Conservation (phyloP, 192 early-diverging fungal species). For the Chytriomyces sp. region DNA sequence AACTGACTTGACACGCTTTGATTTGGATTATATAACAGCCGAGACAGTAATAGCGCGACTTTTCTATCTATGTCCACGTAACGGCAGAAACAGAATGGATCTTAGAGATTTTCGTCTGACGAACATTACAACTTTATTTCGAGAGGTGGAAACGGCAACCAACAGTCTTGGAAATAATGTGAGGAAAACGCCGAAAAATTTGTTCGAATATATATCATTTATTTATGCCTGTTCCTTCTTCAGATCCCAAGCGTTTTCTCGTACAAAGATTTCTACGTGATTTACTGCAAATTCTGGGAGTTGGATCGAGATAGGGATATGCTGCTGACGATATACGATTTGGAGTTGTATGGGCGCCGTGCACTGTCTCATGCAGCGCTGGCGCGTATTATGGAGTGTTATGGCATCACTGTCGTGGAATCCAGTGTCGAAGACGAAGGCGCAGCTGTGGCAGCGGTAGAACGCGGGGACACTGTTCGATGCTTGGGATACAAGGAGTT, state of each 20-base stretch:
- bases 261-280: conserved; percentile 96
- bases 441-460: neutral
- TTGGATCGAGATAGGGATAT: conserved; percentile 86
- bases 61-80: conserved; percentile 72
- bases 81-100: conserved; percentile 69
- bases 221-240: conserved; percentile 34
- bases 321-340: conserved; percentile 53
- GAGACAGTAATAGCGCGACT: conserved; percentile 86
- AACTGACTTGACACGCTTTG: neutral
- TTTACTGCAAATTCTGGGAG: conserved; percentile 94
- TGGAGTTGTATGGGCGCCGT: conserved; percentile 66
- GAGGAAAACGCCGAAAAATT: conserved; percentile 11
- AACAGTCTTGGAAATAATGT: conserved; percentile 28
- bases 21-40: conserved; percentile 42
- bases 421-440: conserved; percentile 53
- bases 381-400: conserved; percentile 72
- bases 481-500: conserved; percentile 78
- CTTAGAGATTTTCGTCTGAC: conserved; percentile 71
- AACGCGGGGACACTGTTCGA: conserved; percentile 3
- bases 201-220: conserved; percentile 65
- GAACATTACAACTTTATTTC: conserved; percentile 65
- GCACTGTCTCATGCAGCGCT: conserved; percentile 71
- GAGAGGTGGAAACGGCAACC: conserved; percentile 55
- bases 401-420: conserved; percentile 31
- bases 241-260: conserved; percentile 81